Evolutionary conservation across 169 alveolate species (phyloP), one percentile per base, ranked within the genome.

Genomic region (Plasmodium berghei): DNA sequence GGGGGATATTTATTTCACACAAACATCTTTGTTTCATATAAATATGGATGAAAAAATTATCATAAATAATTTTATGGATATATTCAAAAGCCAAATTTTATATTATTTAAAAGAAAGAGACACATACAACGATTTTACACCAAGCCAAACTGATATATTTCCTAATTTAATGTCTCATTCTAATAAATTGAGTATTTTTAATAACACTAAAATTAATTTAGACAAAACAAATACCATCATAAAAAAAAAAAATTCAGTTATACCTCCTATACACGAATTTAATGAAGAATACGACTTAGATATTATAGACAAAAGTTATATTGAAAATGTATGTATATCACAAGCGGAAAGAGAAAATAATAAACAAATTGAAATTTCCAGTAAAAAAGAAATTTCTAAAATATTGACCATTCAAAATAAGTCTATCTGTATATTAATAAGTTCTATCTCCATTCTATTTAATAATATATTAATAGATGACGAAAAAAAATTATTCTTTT

Each of bases 311-410:
- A 80, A 80, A 80, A 80, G 26, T 40, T 80, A 80, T 62, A 80
- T 80, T 67, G 83, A 80, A 22, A 80, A 80, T 80, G 66, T 80
- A 45, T 80, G 90, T 55, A 66, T 80, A 67, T 20, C 26, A 40
- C 90, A 80, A 40, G 83, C 90, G 22, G 90, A 80, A 42, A 61
- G 52, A 48, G 90, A 80, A 66, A 80, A 80, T 80, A 62, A 48
- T 54, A 80, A 56, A 67, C 66, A 80, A 67, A 42, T 80, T 16
- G 85, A 80, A 66, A 18, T 52, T 28, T 49, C 55, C 56, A 80
- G 74, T 62, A 80, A 80, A 55, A 55, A 80, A 55, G 90, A 80
- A 80, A 80, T 67, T 45, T 54, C 42, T 42, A 80, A 80, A 66
- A 66, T 80, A 40, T 28, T 20, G 20, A 80, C 34, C 16, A 80